phyloP scores from a whole-genome alignment of 2,329 filamentous ascomycete genomes.

The Aspergillus novofumigatus region DNA sequence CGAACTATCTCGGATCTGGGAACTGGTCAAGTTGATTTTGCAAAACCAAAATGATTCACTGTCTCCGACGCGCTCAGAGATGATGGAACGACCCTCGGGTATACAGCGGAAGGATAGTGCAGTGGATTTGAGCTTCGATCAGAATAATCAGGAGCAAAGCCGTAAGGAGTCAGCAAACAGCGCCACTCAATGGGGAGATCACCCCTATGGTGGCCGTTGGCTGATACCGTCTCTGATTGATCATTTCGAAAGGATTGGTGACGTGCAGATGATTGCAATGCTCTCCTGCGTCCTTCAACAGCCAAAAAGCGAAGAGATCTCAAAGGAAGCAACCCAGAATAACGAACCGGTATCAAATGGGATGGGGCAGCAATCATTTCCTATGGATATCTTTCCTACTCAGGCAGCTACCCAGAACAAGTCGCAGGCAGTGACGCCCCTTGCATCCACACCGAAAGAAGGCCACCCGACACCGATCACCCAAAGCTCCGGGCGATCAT shows the following conservation, averaged over 20 bases:
- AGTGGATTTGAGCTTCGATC: conserved; percentile 29
- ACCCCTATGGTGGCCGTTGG: conserved; percentile 54
- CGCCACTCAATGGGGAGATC: conserved; percentile 53
- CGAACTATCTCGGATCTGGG: conserved; percentile 80
- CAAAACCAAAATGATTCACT: conserved; percentile 71
- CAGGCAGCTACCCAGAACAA: conserved; percentile 40
- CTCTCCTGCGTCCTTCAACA: conserved; percentile 57
- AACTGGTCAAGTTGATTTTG: conserved; percentile 71
- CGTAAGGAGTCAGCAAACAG: conserved; percentile 37
- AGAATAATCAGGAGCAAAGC: conserved; percentile 28
- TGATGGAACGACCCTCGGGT: conserved; percentile 60
- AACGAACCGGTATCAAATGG: conserved; percentile 29
- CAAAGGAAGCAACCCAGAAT: conserved; percentile 14
- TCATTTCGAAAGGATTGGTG: conserved; percentile 57
- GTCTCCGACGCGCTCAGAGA: conserved; percentile 54
- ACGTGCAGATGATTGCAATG: conserved; percentile 64
- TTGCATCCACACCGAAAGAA: conserved; percentile 32
- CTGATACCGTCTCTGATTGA: conserved; percentile 55
- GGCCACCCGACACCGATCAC: conserved; percentile 24
- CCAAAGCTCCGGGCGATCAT: conserved; percentile 49
- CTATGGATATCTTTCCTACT: conserved; percentile 46
- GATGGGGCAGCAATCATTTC: conserved; percentile 43
- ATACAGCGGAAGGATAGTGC: conserved; percentile 34
- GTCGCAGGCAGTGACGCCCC: conserved; percentile 34
- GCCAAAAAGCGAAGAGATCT: conserved; percentile 40